These are phyloP conservation scores for Brettanomyces sp. DNA, from an alignment of 805 yeast species.

Conservation along the genomic window DNA sequence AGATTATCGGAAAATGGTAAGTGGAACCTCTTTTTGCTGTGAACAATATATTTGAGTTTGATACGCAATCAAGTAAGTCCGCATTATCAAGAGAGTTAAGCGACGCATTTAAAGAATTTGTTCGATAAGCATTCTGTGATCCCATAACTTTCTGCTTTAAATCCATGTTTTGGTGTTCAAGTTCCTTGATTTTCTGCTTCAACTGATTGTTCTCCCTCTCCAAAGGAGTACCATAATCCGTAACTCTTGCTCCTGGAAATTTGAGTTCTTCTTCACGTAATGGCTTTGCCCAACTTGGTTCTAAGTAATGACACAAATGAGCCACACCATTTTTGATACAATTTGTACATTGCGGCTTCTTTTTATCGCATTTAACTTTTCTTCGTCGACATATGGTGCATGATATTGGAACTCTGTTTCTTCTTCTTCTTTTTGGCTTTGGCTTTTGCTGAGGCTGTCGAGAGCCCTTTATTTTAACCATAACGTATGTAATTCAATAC, in stretches of 20 bases:
- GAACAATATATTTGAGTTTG: conserved; percentile 26
- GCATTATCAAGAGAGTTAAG: conserved; percentile 12
- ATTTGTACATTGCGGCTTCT: conserved; percentile 47
- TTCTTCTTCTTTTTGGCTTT: conserved; percentile 21
- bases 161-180: conserved; percentile 20
- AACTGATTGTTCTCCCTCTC: conserved; percentile 17
- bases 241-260: conserved; percentile 13
- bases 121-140: neutral
- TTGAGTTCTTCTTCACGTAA: conserved; percentile 23
- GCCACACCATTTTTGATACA: conserved; percentile 51
- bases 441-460: neutral
- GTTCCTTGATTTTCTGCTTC: conserved; percentile 16
- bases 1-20: conserved; percentile 27
- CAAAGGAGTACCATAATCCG: conserved; percentile 5
- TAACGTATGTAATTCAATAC: neutral
- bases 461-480: neutral
- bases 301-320: conserved; percentile 48
- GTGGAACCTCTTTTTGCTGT: conserved; percentile 27
- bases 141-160: conserved; percentile 7
- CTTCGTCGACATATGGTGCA: conserved; percentile 30
- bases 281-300: conserved; percentile 52
- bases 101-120: conserved; percentile 1
- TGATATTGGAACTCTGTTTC: conserved; percentile 31
- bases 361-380: conserved; percentile 32
- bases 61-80: conserved; percentile 24